These are phyloP conservation scores for Pseudocercospora vitis DNA, from an alignment of 2,329 filamentous ascomycete genomes.

Conservation along the genomic window DNA sequence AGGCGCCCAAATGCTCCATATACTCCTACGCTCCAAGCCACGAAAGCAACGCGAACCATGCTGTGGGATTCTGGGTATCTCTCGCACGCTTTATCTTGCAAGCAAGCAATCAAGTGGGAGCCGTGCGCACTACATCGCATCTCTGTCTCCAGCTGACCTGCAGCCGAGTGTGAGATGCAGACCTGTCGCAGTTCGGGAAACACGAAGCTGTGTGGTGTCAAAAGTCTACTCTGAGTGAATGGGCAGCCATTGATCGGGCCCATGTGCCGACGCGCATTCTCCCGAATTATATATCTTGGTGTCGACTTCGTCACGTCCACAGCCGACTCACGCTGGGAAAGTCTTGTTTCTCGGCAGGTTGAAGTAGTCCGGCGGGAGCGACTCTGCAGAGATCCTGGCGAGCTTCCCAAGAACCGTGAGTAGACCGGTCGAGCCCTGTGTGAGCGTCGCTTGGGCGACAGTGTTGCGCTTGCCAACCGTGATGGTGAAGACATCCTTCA, in stretches of 20 bases:
- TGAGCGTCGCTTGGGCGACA: conserved; percentile 79
- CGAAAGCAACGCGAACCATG: neutral
- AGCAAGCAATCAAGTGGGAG: conserved; percentile 12
- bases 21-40: neutral
- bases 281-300: neutral
- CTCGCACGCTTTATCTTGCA: conserved; percentile 14
- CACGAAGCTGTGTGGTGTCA: too few species aligned
- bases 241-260: too few species aligned
- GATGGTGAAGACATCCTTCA: conserved; percentile 72
- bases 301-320: neutral
- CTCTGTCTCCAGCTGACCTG: neutral
- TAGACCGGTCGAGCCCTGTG: conserved; percentile 84
- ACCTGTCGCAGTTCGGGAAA: neutral
- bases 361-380: conserved; percentile 31
- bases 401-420: conserved; percentile 35
- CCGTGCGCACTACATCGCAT: neutral
- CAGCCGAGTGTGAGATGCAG: conserved; percentile 3
- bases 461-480: conserved; percentile 86
- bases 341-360: conserved; percentile 28
- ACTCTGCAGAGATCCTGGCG: conserved; percentile 34
- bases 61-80: conserved; percentile 5
- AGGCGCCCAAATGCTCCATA: neutral
- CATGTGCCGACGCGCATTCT: neutral
- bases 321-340: conserved; percentile 18
- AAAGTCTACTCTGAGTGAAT: too few species aligned